Percentiles rank a stretch among this genome's conserved stretches.
Evolutionary conservation across 176 grass and related monocot species (phyloP).

Genomic region (Tuctoria greenei): DNA sequence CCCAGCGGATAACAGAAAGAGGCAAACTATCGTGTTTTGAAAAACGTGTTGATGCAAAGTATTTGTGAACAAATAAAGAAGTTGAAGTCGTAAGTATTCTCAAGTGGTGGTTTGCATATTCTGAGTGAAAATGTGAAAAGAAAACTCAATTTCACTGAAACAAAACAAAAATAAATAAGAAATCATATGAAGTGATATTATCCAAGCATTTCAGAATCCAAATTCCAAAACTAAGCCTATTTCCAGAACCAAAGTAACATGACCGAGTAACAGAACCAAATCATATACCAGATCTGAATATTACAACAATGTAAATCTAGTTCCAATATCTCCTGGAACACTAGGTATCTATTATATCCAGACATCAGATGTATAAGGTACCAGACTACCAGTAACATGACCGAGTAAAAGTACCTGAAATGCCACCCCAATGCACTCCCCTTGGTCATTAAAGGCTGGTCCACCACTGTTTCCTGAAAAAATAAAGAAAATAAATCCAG

Average conservation of each 20-base stretch:
- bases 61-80: conserved; percentile 14
- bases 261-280: neutral
- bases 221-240: neutral
- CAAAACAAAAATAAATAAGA: conserved; percentile 11
- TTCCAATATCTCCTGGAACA: neutral
- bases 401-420: conserved; percentile 82
- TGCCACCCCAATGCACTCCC: conserved; percentile 97
- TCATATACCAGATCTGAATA: neutral
- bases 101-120: neutral
- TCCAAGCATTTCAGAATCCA: neutral
- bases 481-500: conserved; percentile 29
- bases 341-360: conserved; percentile 11
- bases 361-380: conserved; percentile 6
- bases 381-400: conserved; percentile 19
- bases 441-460: conserved; percentile 95
- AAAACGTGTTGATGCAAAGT: neutral
- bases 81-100: neutral
- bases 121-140: conserved; percentile 11
- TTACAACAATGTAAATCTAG: neutral
- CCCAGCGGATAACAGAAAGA: neutral
- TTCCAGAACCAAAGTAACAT: conserved; percentile 10
- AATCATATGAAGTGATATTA: neutral
- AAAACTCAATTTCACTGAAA: neutral
- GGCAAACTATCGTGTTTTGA: neutral
- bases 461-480: conserved; percentile 95